phyloP scores from a whole-genome alignment of 176 grass and related monocot genomes.

The Rhynchospora breviuscula region DNA sequence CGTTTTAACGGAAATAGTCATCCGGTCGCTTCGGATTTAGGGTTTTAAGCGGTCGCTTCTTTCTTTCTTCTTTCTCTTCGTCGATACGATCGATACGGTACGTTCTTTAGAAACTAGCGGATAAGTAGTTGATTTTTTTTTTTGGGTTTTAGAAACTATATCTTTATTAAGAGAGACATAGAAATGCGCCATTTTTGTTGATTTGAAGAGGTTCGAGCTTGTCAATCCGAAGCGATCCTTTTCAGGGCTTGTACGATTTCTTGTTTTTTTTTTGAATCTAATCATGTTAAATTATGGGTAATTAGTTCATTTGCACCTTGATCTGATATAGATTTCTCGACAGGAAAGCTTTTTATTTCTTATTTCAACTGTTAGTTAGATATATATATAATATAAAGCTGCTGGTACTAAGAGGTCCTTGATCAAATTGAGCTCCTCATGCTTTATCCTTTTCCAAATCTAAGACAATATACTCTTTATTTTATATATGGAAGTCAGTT shows the following conservation, averaged over 20 bases:
- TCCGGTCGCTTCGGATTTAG: too few relatives aligned
- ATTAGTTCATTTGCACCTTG: background rate
- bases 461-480: background rate
- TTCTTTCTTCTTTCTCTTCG: too few relatives aligned
- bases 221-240: background rate
- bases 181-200: background rate
- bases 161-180: too few relatives aligned
- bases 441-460: background rate
- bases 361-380: background rate
- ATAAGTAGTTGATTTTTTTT: too few relatives aligned
- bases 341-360: background rate
- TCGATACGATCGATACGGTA: too few relatives aligned
- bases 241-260: background rate
- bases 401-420: background rate
- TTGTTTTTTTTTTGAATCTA: background rate
- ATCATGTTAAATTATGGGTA: background rate
- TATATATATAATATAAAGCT: constrained; percentile 10
- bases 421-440: background rate
- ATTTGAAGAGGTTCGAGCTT: background rate
- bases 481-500: background rate
- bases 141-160: too few relatives aligned
- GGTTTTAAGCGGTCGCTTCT: too few relatives aligned
- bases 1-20: too few relatives aligned
- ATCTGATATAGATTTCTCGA: constrained; percentile 14
- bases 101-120: too few relatives aligned